Evolutionary conservation across 257 asterid genomes (phyloP), one percentile per base, ranked within the genome.

Genomic region (Vinca minor): DNA sequence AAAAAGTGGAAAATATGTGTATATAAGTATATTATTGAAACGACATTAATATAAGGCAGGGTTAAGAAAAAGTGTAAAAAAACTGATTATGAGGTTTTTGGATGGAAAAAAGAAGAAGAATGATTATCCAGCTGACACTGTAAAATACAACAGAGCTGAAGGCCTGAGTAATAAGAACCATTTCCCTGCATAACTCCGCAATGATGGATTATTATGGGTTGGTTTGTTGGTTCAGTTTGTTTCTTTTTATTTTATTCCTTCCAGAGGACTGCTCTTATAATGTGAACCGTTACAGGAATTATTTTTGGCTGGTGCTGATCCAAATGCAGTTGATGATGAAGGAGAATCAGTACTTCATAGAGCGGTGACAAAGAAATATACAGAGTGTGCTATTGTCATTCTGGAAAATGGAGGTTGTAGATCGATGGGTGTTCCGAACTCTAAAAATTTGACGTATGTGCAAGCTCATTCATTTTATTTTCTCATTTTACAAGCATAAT

Each of bases 321-420:
- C 98, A 71, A 92, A 92, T 83, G 88, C 98, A 66, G 88, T 92
- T 60, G 98, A 92, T 66, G 96, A 92, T 69, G 98, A 92, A 73
- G 96, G 97, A 55, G 98, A 92, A 81, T 92, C 98, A 64, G 97
- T 89, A 64, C 97, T 93, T 75, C 98, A 93, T 74, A 84, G 97
- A 83, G 97, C 98, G 58, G 89, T 93, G 85, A 68, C 95, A 50
- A 93, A 93, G 85, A 93, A 89, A 79, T 89, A 77, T 73, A 85
- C 91, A 0, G 98, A 89, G 70, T 93, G 98, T 76, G 95, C 97
- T 20, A 73, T 89, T 73, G 85, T 83, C 74, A 82, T 93, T 69
- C 79, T 93, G 86, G 98, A 93, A 78, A 87, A 85, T 78, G 97
- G 98, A 64, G 98, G 98, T 70, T 87, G 98, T 74, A 81, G 62